Conservation (phyloP, 352 stramenopile genomes). For the Phytopythium delawarense region DNA sequence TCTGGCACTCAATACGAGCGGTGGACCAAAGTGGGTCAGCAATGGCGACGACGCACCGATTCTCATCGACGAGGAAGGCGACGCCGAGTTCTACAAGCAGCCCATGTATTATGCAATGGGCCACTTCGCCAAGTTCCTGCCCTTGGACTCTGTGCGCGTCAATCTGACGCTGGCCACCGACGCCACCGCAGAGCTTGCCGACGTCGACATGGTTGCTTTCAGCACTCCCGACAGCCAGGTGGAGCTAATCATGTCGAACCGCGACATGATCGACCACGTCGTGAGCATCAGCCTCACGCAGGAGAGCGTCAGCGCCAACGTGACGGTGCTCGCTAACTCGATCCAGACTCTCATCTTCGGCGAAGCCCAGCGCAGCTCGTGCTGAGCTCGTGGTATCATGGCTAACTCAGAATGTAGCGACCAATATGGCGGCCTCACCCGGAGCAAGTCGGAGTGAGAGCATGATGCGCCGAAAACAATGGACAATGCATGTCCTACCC, state of each 20-base stretch:
- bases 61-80: slow-evolving; percentile 46
- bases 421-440: too few species aligned
- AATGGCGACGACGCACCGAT: slow-evolving; percentile 74
- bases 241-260: slow-evolving; percentile 44
- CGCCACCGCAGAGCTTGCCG: slow-evolving; percentile 23
- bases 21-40: slow-evolving; percentile 67
- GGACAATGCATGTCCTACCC: too few species aligned
- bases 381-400: background rate
- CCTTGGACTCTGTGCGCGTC: slow-evolving; percentile 42
- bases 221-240: slow-evolving; percentile 42
- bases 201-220: slow-evolving; percentile 45
- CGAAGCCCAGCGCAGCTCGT: slow-evolving; percentile 10
- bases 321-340: slow-evolving; percentile 37
- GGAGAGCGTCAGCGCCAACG: slow-evolving; percentile 23
- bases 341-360: slow-evolving; percentile 47
- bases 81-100: too few species aligned
- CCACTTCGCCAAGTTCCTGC: slow-evolving; percentile 72
- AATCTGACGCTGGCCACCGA: slow-evolving; percentile 18
- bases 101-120: slow-evolving; percentile 27
- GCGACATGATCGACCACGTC: slow-evolving; percentile 29
- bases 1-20: slow-evolving; percentile 59
- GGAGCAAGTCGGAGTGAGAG: too few species aligned
- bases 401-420: background rate
- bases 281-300: slow-evolving; percentile 32
- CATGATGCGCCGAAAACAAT: too few species aligned